Conservation (phyloP, 306 rosid species). For the Cyamopsis tetragonoloba region DNA sequence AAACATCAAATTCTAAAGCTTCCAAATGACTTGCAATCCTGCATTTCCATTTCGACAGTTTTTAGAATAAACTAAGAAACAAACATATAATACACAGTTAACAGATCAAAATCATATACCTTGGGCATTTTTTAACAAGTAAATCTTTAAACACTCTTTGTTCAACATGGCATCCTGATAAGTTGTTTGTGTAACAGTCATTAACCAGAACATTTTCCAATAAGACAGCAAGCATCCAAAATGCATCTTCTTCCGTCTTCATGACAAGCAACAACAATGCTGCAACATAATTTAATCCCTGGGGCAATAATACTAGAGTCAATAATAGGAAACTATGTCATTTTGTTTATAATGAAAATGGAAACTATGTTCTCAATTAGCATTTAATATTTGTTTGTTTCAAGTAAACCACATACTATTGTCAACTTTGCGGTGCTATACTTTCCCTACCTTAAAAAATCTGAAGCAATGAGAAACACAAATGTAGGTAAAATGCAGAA, state of each 20-base stretch:
- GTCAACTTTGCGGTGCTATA: background rate
- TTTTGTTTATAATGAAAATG: too few relatives aligned
- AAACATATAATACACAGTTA: background rate
- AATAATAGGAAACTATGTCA: constrained; percentile 15
- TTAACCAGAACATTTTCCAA: constrained; percentile 88
- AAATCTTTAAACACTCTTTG: constrained; percentile 95
- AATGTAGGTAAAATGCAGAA: background rate
- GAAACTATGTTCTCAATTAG: constrained; percentile 14
- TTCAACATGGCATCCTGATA: constrained; percentile 99
- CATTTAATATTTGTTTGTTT: constrained; percentile 6
- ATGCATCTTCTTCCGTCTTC: constrained; percentile 99
- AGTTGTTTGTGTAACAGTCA: constrained; percentile 90
- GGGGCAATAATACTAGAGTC: constrained; percentile 31
- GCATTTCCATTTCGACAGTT: constrained; percentile 40
- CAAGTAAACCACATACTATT: background rate
- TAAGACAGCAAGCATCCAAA: constrained; percentile 97
- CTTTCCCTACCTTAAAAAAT: background rate
- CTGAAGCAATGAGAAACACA: background rate
- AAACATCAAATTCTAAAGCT: constrained; percentile 84
- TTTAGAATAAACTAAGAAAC: constrained; percentile 26
- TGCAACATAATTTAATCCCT: constrained; percentile 98
- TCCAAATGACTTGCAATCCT: constrained; percentile 88
- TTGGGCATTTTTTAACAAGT: constrained; percentile 77
- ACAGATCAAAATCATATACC: constrained; percentile 42
- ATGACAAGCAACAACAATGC: constrained; percentile 91